phyloP scores from a whole-genome alignment of 2,329 filamentous ascomycete genomes.

The Eutypella sp. region DNA sequence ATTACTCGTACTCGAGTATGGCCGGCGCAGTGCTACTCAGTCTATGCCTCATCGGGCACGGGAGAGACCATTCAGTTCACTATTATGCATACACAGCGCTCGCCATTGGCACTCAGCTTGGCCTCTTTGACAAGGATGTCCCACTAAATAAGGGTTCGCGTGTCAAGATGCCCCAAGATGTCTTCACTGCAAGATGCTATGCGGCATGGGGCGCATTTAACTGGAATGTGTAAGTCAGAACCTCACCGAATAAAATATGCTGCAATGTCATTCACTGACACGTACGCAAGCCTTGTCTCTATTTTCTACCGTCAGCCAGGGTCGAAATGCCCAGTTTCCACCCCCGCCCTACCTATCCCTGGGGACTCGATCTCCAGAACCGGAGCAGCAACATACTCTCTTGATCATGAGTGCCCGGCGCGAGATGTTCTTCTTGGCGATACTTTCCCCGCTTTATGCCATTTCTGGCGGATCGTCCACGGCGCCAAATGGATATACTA shows the following conservation, averaged over 20 bases:
- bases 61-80: slow-evolving; percentile 30
- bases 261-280: neutral
- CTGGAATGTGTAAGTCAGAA: slow-evolving; percentile 30
- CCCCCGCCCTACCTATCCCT: slow-evolving; percentile 21
- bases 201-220: slow-evolving; percentile 33
- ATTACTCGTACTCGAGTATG: slow-evolving; percentile 22
- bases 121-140: slow-evolving; percentile 21
- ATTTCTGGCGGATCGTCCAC: slow-evolving; percentile 34
- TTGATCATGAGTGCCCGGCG: slow-evolving; percentile 10
- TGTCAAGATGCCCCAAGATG: slow-evolving; percentile 14
- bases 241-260: neutral
- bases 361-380: slow-evolving; percentile 2
- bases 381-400: neutral
- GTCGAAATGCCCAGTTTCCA: slow-evolving; percentile 14
- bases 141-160: neutral
- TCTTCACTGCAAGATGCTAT: slow-evolving; percentile 11
- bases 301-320: slow-evolving; percentile 30
- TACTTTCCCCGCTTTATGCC: slow-evolving; percentile 27
- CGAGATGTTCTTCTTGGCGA: slow-evolving; percentile 8
- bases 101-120: slow-evolving; percentile 25
- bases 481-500: slow-evolving; percentile 25
- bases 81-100: slow-evolving; percentile 24
- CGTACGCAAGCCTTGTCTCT: slow-evolving; percentile 20
- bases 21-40: slow-evolving; percentile 29
- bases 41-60: slow-evolving; percentile 28